Evolutionary conservation across 148 eudicot species (phyloP), one percentile per base, ranked within the genome.

Genomic region (Rhododendron kiyosumense): DNA sequence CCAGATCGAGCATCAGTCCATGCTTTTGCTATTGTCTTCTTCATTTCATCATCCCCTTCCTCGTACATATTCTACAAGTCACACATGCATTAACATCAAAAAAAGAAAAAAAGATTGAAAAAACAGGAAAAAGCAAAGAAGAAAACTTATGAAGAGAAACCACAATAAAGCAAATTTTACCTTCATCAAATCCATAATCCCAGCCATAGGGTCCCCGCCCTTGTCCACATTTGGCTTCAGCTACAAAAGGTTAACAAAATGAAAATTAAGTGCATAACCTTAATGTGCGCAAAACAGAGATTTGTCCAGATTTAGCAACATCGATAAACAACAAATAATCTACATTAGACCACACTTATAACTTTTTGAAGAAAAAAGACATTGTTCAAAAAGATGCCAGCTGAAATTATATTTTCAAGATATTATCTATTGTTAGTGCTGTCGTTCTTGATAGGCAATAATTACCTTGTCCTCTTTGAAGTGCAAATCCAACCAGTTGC

Each of bases 121-220:
- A 49, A 32, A 46, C 20, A 54, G 46, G 28, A 20, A 18, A 15
- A 22, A 83, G 32, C 48, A 67, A 13, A 83, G 15, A 81, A 78
- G 4, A 26, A 48, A 26, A 11, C 17, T 41, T 20, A 0, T 78
- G 43, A 80, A 15, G 36, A 73, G n/a, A 13, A 85, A 75, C 52
- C 22, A 26, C 30, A 52, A 28, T 9, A 26, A 71, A 41, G 48
- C 48, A 22, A n/a, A 46, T 54, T 30, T 54, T 89, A 93, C 99
- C 99, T 96, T 96, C 99, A 96, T 94, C 81, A 95, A 86, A 85
- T 94, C 97, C 98, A 96, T 95, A 38, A 96, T 95, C 63, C 99
- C 99, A 43, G 97, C 98, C 99, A 96, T 96, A 5, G 99, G 98
- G 80, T 95, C 99, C 83, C 90, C 87, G 52, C 93, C 96, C 87